A percentile compares a stretch with the other conserved stretches of the same genome.
phyloP scores from a whole-genome alignment of 2,329 filamentous ascomycete species.

The Rachicladosporium sp. region DNA sequence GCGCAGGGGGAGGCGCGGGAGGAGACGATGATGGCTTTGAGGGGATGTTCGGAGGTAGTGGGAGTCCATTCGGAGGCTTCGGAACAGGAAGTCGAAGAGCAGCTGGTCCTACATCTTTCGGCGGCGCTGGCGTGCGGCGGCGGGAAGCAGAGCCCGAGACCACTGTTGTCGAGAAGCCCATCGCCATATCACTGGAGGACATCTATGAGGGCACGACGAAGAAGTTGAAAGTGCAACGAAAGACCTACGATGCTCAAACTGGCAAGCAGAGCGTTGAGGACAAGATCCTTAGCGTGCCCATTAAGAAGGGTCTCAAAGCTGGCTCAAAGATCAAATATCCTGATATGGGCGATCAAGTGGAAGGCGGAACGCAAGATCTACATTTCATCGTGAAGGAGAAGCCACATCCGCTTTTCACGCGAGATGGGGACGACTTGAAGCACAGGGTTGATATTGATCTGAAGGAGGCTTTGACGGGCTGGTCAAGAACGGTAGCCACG shows the following conservation, averaged over 20 bases:
- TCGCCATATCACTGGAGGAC: constrained; percentile 77
- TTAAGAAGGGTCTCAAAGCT: constrained; percentile 90
- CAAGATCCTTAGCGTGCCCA: constrained; percentile 83
- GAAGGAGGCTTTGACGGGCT: constrained; percentile 90
- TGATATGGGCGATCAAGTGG: constrained; percentile 93
- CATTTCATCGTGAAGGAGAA: constrained; percentile 96
- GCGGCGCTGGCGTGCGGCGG: constrained; percentile 16
- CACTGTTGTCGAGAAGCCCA: constrained; percentile 73
- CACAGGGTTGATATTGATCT: constrained; percentile 69
- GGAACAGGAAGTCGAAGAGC: constrained; percentile 6
- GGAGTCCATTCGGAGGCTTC: constrained; percentile 16
- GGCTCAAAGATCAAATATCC: constrained; percentile 98
- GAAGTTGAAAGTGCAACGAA: constrained; percentile 96
- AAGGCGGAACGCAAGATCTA: constrained; percentile 87
- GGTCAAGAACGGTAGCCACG: constrained; percentile 80
- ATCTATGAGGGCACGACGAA: constrained; percentile 78
- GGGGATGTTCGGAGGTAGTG: constrained; percentile 12
- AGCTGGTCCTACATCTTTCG: constrained; percentile 11
- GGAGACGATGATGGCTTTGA: constrained; percentile 10
- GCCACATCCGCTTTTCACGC: constrained; percentile 69
- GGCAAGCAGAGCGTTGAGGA: constrained; percentile 81
- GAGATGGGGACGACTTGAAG: constrained; percentile 78
- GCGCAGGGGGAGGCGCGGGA: constrained; percentile 33
- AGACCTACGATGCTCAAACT: constrained; percentile 70
- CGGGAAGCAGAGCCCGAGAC: constrained; percentile 62